Evolutionary conservation across 768 basidiomycete species (phyloP).

Genomic region (Termitomyces sp.): DNA sequence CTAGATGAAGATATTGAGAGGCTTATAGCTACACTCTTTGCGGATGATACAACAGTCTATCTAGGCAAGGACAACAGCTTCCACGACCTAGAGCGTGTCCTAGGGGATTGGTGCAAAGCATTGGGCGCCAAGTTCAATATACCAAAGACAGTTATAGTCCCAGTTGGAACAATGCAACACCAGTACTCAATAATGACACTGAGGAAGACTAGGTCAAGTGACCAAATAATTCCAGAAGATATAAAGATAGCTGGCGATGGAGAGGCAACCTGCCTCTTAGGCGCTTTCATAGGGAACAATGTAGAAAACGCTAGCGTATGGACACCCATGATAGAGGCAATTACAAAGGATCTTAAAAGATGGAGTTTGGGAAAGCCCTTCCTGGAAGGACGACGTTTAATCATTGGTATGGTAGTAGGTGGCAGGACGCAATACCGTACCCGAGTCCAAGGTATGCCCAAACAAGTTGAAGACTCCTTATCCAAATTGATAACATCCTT

Average conservation of each 20-base stretch:
- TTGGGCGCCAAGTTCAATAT: conserved; percentile 38
- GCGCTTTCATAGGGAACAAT: neutral
- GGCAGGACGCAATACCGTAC: conserved; percentile 23
- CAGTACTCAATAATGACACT: conserved; percentile 11
- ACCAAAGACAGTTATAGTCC: conserved; percentile 34
- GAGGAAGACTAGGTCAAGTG: conserved; percentile 17
- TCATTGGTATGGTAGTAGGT: conserved; percentile 17
- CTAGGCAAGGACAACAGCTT: conserved; percentile 24
- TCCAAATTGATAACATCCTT: conserved; percentile 17
- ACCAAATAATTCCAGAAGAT: neutral
- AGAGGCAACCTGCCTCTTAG: neutral
- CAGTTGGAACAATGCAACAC: conserved; percentile 7
- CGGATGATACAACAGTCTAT: conserved; percentile 28
- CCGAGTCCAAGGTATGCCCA: conserved; percentile 32
- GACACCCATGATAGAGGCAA: neutral
- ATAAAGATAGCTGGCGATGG: neutral
- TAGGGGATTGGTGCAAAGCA: conserved; percentile 34
- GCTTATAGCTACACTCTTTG: too few species aligned
- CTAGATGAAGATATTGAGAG: too few species aligned
- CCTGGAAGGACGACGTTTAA: conserved; percentile 20
- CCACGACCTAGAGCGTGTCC: conserved; percentile 18
- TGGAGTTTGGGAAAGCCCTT: neutral
- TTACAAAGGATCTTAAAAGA: neutral
- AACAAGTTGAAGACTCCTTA: conserved; percentile 6
- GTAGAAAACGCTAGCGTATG: neutral